phyloP scores from a whole-genome alignment of 352 stramenopile species.

The Pythium rishiriense region DNA sequence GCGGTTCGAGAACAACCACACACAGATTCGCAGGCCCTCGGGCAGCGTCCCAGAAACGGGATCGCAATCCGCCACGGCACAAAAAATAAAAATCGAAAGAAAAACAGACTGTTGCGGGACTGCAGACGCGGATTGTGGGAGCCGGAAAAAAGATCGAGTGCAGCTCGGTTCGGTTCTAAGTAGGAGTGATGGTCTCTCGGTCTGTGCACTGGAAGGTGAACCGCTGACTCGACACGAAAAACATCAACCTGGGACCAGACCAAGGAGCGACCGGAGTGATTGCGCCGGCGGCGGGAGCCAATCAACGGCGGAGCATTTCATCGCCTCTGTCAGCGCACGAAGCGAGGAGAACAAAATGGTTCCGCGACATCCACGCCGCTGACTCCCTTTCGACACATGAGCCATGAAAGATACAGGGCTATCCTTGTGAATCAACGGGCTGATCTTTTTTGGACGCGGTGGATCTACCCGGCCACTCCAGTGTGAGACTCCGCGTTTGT shows the following conservation, averaged over 20 bases:
- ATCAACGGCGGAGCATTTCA: constrained; percentile 12
- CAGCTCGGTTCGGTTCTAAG: constrained; percentile 14
- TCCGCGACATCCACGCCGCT: constrained; percentile 15
- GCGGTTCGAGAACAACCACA: background rate
- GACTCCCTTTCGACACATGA: constrained; percentile 25
- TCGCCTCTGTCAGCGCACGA: background rate
- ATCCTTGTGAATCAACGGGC: background rate
- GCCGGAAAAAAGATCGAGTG: constrained; percentile 20
- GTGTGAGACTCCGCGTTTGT: constrained; percentile 11
- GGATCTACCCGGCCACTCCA: background rate
- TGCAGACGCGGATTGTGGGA: constrained; percentile 4
- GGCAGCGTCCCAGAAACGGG: background rate
- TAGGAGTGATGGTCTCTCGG: constrained; percentile 12
- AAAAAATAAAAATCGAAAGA: constrained; percentile 8
- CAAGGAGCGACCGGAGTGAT: constrained; percentile 27
- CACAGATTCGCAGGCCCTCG: background rate
- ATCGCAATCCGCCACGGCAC: background rate
- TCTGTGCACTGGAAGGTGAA: background rate
- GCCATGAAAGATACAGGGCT: background rate
- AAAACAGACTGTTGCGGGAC: background rate
- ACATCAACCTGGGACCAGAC: constrained; percentile 37
- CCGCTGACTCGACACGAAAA: constrained; percentile 21
- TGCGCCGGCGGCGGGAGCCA: constrained; percentile 13
- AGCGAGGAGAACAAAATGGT: constrained; percentile 2
- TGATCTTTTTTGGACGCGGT: constrained; percentile 19